These are phyloP conservation scores for Pythium volutum DNA, from an alignment of 352 stramenopile genomes.

Conservation along the genomic window DNA sequence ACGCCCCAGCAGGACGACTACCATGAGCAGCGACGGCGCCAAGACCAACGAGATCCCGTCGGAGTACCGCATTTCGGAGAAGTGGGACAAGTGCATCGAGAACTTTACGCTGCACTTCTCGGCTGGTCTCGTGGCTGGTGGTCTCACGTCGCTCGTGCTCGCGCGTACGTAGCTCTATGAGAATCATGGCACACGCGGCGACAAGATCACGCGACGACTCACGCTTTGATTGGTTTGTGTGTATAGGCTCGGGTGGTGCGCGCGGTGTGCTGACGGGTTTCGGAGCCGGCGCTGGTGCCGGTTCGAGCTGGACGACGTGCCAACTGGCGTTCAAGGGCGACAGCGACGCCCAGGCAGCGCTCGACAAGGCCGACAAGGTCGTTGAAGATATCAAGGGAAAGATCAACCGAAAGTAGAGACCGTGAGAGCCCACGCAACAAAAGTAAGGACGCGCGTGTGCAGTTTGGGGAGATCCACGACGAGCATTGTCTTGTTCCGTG, in stretches of 20 bases:
- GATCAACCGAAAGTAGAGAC: constrained; percentile 30
- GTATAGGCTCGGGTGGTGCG: constrained; percentile 53
- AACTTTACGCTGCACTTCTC: constrained; percentile 88
- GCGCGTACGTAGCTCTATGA: constrained; percentile 51
- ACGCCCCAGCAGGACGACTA: constrained; percentile 1
- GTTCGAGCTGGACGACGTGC: constrained; percentile 85
- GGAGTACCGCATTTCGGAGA: constrained; percentile 89
- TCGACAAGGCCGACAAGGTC: constrained; percentile 78
- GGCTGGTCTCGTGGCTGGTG: constrained; percentile 73
- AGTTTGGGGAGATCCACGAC: not conserved
- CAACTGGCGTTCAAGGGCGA: constrained; percentile 79
- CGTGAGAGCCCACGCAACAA: constrained; percentile 20
- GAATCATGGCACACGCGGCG: not conserved
- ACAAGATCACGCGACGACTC: not conserved
- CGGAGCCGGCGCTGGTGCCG: constrained; percentile 61
- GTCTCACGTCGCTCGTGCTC: constrained; percentile 78
- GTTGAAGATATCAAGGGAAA: constrained; percentile 70
- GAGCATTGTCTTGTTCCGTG: not conserved
- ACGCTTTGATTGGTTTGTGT: not conserved
- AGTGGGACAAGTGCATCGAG: constrained; percentile 89
- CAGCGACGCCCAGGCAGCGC: constrained; percentile 51
- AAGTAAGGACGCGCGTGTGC: constrained; percentile 8
- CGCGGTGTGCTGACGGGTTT: constrained; percentile 69
- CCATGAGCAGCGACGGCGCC: constrained; percentile 27
- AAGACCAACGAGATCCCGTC: constrained; percentile 67